Conservation (phyloP, 805 yeast species). For the Metschnikowia anglica region DNA sequence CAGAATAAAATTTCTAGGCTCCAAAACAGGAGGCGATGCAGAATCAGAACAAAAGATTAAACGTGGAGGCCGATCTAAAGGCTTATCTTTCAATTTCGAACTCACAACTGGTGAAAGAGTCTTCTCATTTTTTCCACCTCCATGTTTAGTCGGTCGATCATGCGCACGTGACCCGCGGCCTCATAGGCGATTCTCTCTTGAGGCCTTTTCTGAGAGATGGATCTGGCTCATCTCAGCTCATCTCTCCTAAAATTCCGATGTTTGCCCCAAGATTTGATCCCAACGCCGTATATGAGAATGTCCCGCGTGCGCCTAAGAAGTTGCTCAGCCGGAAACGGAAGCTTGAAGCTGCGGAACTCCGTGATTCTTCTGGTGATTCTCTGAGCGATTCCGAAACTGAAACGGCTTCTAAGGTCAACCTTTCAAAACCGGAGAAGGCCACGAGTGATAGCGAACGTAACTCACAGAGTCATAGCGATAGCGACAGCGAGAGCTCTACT, state of each 20-base stretch:
- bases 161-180: constrained; percentile 1
- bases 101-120: not conserved
- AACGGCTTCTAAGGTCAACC: not conserved
- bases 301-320: constrained; percentile 8
- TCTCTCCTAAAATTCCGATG: constrained; percentile 34
- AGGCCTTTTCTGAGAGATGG: no score
- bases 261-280: constrained; percentile 70
- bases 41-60: not conserved
- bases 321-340: constrained; percentile 22
- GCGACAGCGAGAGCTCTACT: constrained; percentile 19
- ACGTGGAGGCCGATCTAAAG: no score
- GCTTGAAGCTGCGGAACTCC: constrained; percentile 11
- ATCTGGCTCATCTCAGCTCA: not conserved
- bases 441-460: constrained; percentile 8
- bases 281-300: constrained; percentile 21
- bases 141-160: not conserved
- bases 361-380: constrained; percentile 9
- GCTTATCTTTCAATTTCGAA: no score
- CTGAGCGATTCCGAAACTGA: constrained; percentile 12
- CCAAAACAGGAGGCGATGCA: no score
- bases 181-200: not conserved
- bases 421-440: not conserved
- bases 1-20: not conserved
- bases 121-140: not conserved
- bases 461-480: constrained; percentile 20